phyloP scores from a whole-genome alignment of 352 stramenopile genomes.

The Phytophthora pini region DNA sequence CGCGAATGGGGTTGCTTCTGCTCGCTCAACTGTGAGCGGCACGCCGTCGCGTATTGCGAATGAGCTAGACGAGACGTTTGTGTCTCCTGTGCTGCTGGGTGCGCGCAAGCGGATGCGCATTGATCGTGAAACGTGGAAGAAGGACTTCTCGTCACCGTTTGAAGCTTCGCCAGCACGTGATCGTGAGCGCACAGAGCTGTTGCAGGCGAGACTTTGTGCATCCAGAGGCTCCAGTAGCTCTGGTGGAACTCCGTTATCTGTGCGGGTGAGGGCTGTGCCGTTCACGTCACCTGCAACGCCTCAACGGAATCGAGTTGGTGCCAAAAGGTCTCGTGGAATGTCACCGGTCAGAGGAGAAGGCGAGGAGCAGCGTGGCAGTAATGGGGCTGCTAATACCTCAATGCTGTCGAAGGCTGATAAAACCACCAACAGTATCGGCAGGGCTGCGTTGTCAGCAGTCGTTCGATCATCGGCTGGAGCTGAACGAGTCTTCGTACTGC shows the following conservation, averaged over 20 bases:
- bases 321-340: conserved; percentile 23
- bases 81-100: conserved; percentile 63
- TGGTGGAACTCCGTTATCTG: conserved; percentile 16
- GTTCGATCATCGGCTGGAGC: conserved; percentile 15
- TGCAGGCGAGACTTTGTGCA: conserved; percentile 53
- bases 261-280: conserved; percentile 25
- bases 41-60: conserved; percentile 34
- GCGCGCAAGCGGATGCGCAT: conserved; percentile 68
- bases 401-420: conserved; percentile 20
- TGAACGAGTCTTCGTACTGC: conserved; percentile 66
- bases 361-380: conserved; percentile 18
- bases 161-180: conserved; percentile 59
- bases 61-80: conserved; percentile 62
- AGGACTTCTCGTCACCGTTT: conserved; percentile 75
- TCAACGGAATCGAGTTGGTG: conserved; percentile 18
- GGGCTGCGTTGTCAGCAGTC: conserved; percentile 32
- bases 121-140: conserved; percentile 70
- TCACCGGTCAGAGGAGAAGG: conserved; percentile 27
- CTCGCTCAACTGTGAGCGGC: conserved; percentile 18
- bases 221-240: conserved; percentile 4
- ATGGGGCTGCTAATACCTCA: not conserved
- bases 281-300: conserved; percentile 26
- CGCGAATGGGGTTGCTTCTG: conserved; percentile 31
- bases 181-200: conserved; percentile 56
- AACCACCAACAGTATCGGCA: conserved; percentile 2